phyloP scores from a whole-genome alignment of 495 filamentous ascomycete species.

The Mycothermus thermophilus region DNA sequence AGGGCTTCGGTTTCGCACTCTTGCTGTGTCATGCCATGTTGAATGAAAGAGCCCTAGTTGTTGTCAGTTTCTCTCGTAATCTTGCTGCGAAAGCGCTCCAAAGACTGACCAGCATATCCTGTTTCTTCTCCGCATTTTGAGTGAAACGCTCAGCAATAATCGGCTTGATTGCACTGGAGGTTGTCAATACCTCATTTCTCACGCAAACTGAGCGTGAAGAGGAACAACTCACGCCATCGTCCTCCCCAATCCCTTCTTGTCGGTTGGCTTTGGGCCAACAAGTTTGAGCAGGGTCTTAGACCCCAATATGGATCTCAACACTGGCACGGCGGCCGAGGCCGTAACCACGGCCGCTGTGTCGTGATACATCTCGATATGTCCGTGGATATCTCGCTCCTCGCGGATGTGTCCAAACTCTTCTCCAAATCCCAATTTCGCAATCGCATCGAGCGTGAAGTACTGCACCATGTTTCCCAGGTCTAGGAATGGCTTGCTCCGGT shows the following conservation, averaged over 20 bases:
- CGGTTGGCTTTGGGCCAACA: constrained; percentile 40
- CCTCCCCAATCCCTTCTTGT: constrained; percentile 31
- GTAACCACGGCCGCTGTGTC: constrained; percentile 17
- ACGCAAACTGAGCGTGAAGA: too few relatives aligned
- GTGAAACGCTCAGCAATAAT: constrained; percentile 27
- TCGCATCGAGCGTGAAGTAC: constrained; percentile 40
- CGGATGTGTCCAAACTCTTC: constrained; percentile 35
- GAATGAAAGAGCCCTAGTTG: constrained; percentile 20
- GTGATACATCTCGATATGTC: constrained; percentile 30
- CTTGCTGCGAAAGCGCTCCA: constrained; percentile 9
- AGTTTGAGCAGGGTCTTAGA: constrained; percentile 36
- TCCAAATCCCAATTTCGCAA: constrained; percentile 37
- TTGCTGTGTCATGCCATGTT: constrained; percentile 16
- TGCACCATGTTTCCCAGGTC: constrained; percentile 31
- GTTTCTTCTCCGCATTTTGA: constrained; percentile 11
- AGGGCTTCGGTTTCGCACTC: constrained; percentile 26
- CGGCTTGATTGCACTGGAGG: too few relatives aligned
- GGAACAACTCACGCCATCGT: too few relatives aligned
- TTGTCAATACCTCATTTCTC: too few relatives aligned
- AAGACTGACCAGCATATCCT: constrained; percentile 31
- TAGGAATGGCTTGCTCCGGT: constrained; percentile 12
- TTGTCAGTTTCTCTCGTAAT: constrained; percentile 8
- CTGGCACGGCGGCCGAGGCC: constrained; percentile 18
- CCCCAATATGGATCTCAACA: constrained; percentile 15
- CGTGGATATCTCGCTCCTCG: constrained; percentile 35